Evolutionary conservation across 176 grass and related monocot genomes (phyloP).

Genomic region (Cenchrus fungigraminus): DNA sequence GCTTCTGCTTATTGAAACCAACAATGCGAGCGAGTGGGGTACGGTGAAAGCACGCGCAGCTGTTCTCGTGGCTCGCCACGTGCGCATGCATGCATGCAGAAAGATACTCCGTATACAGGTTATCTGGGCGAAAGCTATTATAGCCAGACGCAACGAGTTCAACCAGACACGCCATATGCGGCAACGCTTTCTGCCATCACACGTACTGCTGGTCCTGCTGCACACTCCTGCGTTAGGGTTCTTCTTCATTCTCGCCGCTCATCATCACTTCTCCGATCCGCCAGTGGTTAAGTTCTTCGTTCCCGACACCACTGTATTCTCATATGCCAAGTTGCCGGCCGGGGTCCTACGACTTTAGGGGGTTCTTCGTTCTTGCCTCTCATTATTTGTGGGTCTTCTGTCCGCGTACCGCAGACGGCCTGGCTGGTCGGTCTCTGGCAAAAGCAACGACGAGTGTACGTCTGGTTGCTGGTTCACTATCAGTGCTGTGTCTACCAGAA

Average conservation of each 20-base stretch:
- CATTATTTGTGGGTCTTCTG: too few species aligned
- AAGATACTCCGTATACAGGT: background rate
- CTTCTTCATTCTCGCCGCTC: background rate
- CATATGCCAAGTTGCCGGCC: constrained; percentile 2
- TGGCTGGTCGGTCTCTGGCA: too few species aligned
- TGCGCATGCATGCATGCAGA: background rate
- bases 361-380: too few species aligned
- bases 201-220: constrained; percentile 7
- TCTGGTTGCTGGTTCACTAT: too few species aligned
- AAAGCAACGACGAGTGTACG: too few species aligned
- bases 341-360: background rate
- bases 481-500: too few species aligned
- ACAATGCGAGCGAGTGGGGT: too few species aligned
- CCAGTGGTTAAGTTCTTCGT: background rate
- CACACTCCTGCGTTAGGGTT: background rate
- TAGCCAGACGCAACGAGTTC: too few species aligned
- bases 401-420: too few species aligned
- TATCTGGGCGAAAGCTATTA: background rate
- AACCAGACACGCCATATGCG: constrained; percentile 24
- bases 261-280: background rate
- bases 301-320: background rate
- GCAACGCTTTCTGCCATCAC: constrained; percentile 16
- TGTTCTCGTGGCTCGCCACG: constrained; percentile 8
- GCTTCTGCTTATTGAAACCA: background rate
- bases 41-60: background rate